These are phyloP conservation scores for Ceratocystis colombiana DNA, from an alignment of 2,329 filamentous ascomycete species.

Conservation along the genomic window DNA sequence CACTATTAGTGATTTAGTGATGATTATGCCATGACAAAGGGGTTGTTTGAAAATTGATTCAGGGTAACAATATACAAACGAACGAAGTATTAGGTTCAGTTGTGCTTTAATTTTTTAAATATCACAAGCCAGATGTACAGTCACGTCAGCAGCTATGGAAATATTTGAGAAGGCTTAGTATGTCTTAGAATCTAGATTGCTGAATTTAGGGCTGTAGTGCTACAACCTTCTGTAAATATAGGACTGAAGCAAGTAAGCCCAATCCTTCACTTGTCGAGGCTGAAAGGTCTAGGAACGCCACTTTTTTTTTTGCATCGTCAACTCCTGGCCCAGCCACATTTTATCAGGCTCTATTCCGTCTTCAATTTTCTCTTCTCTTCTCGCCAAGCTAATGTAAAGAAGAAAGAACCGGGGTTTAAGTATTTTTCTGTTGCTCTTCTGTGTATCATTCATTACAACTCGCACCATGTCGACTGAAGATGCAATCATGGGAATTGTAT, in stretches of 20 bases:
- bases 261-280: no score
- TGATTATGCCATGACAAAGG: constrained; percentile 3
- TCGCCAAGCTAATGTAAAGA: neutral
- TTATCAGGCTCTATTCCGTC: neutral
- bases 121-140: neutral
- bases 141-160: neutral
- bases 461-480: constrained; percentile 16
- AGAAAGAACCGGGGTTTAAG: constrained; percentile 15
- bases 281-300: neutral
- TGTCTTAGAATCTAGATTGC: neutral
- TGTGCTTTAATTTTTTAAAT: neutral
- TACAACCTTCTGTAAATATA: neutral
- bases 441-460: neutral
- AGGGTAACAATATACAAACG: neutral
- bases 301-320: constrained; percentile 1
- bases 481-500: constrained; percentile 43
- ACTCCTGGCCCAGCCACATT: constrained; percentile 1
- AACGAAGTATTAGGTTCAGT: neutral
- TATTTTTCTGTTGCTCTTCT: neutral
- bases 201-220: neutral
- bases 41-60: neutral
- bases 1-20: neutral
- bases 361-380: neutral
- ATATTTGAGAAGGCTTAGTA: neutral
- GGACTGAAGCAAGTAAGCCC: no score